Base-by-base conservation (phyloP, 1,139 yeast genomes). In the Lodderomyces beijingensis region DNA sequence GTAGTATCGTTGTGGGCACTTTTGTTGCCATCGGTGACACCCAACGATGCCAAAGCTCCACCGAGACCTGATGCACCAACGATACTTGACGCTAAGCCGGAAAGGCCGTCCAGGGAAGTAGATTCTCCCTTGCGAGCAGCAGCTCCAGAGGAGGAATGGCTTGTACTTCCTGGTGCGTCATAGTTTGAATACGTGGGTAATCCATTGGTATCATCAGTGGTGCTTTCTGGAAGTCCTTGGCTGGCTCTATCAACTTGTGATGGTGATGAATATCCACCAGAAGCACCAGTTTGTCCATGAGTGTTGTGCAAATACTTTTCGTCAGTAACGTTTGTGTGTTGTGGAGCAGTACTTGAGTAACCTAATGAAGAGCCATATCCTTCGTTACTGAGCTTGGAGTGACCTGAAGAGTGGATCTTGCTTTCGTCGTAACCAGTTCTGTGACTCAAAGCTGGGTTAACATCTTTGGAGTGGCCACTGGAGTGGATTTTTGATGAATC, bases 51-150 rank as follows among this genome's bases (percentile, higher is more conserved):
- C 15, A 29, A 29, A 4, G 32, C 32, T 16, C 32, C 27, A 12
- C 26, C 32, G 24, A 24, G 22, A 22, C 32, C 32, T 20, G 32
- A 29, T 16, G 32, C 32, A 21, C 32, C 32, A 29, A 29, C 17
- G 17, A 29, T 23, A 12, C 27, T 22, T 5, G 32, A 20, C 13
- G 32, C 27, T 16, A 29, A 29, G 9, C 32, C 32, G 3, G 26
- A 13, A 12, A 29, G 20, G 14, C 33, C 33, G n/a, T 27, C 27
- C 17, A 23, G 27, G 9, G 32, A 21, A 11, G 25, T 5, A 7
- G 25, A 19, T 11, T 28, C 15, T 13, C 22, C 17, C n/a, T 20
- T 28, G 4, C 16, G n/a, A n/a, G n/a, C n/a, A n/a, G n/a, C n/a
- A 19, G 9, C 21, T 19, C 21, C 21, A 7, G 10, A 10, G 7